Evolutionary conservation across 2,329 filamentous ascomycete species (phyloP).

Genomic region (Cladophialophora exuberans): DNA sequence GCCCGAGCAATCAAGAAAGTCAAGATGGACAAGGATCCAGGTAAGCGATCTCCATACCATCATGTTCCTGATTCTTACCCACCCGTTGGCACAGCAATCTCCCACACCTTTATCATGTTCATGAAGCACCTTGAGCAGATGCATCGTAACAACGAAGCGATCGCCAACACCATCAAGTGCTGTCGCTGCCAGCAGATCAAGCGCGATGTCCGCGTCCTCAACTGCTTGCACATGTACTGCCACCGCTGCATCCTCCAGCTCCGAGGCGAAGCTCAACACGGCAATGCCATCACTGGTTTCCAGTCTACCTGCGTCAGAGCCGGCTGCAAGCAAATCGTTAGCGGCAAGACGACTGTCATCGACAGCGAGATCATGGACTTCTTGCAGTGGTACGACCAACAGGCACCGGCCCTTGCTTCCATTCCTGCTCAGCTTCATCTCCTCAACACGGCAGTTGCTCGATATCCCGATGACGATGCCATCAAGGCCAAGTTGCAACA

Average conservation of each 20-base stretch:
- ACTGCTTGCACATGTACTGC: slow-evolving; percentile 29
- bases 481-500: slow-evolving; percentile 18
- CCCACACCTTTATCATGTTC: slow-evolving; percentile 14
- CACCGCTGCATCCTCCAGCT: slow-evolving; percentile 24
- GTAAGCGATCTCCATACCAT: slow-evolving; percentile 11
- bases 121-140: slow-evolving; percentile 17
- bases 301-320: slow-evolving; percentile 20
- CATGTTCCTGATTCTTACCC: neutral
- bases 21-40: slow-evolving; percentile 22
- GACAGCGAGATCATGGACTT: slow-evolving; percentile 24
- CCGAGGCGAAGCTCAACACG: slow-evolving; percentile 16
- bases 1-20: slow-evolving; percentile 2
- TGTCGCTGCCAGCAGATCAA: slow-evolving; percentile 18
- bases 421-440: slow-evolving; percentile 13
- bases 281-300: slow-evolving; percentile 21
- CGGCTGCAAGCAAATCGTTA: slow-evolving; percentile 19
- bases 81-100: slow-evolving; percentile 13
- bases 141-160: slow-evolving; percentile 16
- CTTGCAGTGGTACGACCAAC: slow-evolving; percentile 27
- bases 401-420: slow-evolving; percentile 8
- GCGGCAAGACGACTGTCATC: slow-evolving; percentile 27
- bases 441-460: slow-evolving; percentile 13
- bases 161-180: slow-evolving; percentile 16
- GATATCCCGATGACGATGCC: slow-evolving; percentile 18
- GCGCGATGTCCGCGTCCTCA: slow-evolving; percentile 25